phyloP scores from a whole-genome alignment of 73 alveolate species.

The Paramecium tetraurelia region DNA sequence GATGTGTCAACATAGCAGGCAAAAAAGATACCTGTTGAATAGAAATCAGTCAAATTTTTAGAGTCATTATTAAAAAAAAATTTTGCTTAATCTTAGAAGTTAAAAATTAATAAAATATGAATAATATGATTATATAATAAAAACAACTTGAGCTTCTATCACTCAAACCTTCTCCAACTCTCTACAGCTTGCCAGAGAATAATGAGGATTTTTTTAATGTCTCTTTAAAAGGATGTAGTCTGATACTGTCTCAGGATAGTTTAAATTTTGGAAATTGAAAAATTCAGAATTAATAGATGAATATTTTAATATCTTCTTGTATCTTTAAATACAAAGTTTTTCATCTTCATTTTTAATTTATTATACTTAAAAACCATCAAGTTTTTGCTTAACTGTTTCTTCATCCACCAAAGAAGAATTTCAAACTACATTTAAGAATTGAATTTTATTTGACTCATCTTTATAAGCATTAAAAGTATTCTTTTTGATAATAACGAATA shows the following conservation, averaged over 20 bases:
- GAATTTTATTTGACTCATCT: neutral
- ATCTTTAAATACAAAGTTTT: neutral
- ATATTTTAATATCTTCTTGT: neutral
- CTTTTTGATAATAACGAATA: neutral
- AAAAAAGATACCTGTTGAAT: constrained; percentile 28
- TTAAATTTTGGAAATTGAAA: neutral
- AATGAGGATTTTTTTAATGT: neutral
- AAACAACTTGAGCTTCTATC: neutral
- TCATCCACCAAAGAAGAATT: constrained; percentile 8
- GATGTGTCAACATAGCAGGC: neutral
- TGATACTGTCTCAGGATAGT: neutral
- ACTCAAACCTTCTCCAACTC: neutral
- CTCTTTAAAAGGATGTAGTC: neutral
- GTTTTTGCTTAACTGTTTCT: neutral
- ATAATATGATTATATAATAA: neutral
- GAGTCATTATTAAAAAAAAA: constrained; percentile 32
- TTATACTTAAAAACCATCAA: neutral
- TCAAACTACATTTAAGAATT: constrained; percentile 9
- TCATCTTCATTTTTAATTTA: neutral
- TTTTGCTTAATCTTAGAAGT: neutral
- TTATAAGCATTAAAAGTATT: neutral
- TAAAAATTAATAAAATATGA: constrained; percentile 35
- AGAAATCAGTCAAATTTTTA: constrained; percentile 32
- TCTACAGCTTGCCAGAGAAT: neutral
- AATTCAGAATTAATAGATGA: neutral